Conservation (phyloP, 2,329 filamentous ascomycete genomes). For the Pseudogymnoascus sp. region DNA sequence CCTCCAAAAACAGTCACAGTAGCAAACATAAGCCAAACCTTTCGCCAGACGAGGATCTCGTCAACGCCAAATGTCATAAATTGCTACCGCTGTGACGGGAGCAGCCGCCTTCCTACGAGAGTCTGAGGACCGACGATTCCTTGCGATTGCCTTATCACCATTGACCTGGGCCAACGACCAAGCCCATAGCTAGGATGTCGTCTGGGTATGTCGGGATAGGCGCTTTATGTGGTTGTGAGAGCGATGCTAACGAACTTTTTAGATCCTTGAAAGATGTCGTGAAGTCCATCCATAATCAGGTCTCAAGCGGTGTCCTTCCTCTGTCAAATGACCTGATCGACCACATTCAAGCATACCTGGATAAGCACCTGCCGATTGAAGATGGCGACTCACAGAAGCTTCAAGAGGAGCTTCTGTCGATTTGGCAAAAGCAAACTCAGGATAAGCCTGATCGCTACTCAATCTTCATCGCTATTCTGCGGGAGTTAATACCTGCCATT, state of each 20-base stretch:
- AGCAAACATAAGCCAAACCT: background rate
- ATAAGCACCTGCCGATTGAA: constrained; percentile 58
- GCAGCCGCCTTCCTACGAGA: background rate
- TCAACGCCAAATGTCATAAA: constrained; percentile 1
- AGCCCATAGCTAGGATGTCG: background rate
- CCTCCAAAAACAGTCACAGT: background rate
- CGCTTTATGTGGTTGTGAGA: background rate
- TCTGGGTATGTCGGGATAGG: background rate
- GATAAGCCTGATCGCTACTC: constrained; percentile 48
- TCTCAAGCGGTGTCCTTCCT: constrained; percentile 45
- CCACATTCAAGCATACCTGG: constrained; percentile 57
- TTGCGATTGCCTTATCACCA: background rate
- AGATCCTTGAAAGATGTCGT: constrained; percentile 46
- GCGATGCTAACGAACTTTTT: background rate
- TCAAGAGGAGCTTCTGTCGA: constrained; percentile 60
- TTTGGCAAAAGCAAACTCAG: constrained; percentile 57
- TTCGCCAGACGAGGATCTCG: background rate
- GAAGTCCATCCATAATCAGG: constrained; percentile 46
- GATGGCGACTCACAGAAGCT: constrained; percentile 61
- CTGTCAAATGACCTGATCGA: constrained; percentile 57
- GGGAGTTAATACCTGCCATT: constrained; percentile 54
- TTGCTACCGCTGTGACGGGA: background rate
- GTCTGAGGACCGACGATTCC: background rate
- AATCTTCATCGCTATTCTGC: constrained; percentile 60
- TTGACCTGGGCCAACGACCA: background rate